Evolutionary conservation across 2,329 filamentous ascomycete species (phyloP), one percentile per base, ranked within the genome.

Genomic region (Pseudomassariella vexata): DNA sequence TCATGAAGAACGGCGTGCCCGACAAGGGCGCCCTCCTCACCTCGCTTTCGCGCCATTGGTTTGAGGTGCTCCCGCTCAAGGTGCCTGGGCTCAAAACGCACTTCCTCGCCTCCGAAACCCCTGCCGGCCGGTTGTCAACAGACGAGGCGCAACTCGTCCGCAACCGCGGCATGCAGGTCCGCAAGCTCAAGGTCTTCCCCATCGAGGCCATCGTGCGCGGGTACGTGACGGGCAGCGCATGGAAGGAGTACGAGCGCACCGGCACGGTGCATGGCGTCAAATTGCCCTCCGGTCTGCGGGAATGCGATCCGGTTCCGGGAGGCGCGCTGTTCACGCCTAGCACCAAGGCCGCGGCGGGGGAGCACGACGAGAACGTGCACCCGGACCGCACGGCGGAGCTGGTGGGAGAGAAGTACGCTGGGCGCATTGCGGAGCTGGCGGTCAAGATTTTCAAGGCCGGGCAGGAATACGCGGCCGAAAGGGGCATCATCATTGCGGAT

Each of bases 161-260:
- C 34, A 67, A 74, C 46, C 79, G 87, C 38, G 79, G 73, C 53
- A 94, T 94, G 87, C 73, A 78, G 44, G 83, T 90, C 34, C 76
- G 79, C 40, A 77, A 76, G 42, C 69, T 87, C 36, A 74, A 79
- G 47, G 76, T 92, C 41, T 76, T 94, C 37, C 84, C 85, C 16
- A 69, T 94, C 41, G 85, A 90, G 60, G 83, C 79, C 25, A 90
- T 90, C 42, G 30, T 23, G 15, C 31, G 36, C 36, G 88, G 88
- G 45, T 94, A 94, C 64, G 79, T 95, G 53, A 88, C 88, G 5
- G 88, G 88, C 25, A 84, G 79, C 27, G 87, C 85, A 0, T 94
- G 85, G 82, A 70, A 70, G 23, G 87, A 94, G 63, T 73, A 92
- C 64, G 64, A 76, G 53, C 69, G 73, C 43, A 68, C 62, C 14